Evolutionary conservation across 2,329 filamentous ascomycete species (phyloP).

Genomic region (Beauveria caledonica): DNA sequence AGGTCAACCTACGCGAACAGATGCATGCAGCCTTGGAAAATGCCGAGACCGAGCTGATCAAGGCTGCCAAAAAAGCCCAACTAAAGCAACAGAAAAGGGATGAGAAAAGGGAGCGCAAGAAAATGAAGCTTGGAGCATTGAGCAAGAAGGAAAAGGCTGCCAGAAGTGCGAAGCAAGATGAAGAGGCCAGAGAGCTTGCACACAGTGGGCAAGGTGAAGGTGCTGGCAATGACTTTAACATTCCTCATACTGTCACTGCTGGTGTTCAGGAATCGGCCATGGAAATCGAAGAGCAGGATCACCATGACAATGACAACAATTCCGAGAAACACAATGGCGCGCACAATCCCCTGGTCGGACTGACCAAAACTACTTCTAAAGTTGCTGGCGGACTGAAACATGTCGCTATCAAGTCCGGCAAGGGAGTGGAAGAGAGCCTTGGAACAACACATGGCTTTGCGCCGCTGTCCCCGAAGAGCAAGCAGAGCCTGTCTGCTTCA

Average conservation of each 20-base stretch:
- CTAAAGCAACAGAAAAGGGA: conserved; percentile 57
- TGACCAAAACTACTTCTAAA: not conserved
- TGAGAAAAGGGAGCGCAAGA: conserved; percentile 55
- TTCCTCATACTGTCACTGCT: conserved; percentile 43
- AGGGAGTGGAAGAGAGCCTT: conserved; percentile 43
- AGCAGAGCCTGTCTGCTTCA: conserved; percentile 3
- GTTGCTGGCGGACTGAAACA: not conserved
- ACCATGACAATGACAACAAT: conserved; percentile 16
- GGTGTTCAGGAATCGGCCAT: conserved; percentile 33
- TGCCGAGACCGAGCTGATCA: conserved; percentile 80
- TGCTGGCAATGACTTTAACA: conserved; percentile 43
- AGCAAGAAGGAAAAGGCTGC: conserved; percentile 43
- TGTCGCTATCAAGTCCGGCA: conserved; percentile 29
- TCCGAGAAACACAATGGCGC: conserved; percentile 21
- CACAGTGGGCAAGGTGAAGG: conserved; percentile 40
- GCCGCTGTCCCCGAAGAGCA: conserved; percentile 19
- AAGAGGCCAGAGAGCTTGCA: conserved; percentile 42
- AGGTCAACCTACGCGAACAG: conserved; percentile 66
- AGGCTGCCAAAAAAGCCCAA: conserved; percentile 68
- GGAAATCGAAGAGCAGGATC: conserved; percentile 6
- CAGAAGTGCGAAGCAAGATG: conserved; percentile 40
- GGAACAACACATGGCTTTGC: conserved; percentile 48
- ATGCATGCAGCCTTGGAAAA: conserved; percentile 66
- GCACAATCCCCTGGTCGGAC: conserved; percentile 1
- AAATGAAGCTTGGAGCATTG: conserved; percentile 37